These are phyloP conservation scores for Nannizziopsis barbatae DNA, from an alignment of 2,329 filamentous ascomycete species.

Conservation along the genomic window DNA sequence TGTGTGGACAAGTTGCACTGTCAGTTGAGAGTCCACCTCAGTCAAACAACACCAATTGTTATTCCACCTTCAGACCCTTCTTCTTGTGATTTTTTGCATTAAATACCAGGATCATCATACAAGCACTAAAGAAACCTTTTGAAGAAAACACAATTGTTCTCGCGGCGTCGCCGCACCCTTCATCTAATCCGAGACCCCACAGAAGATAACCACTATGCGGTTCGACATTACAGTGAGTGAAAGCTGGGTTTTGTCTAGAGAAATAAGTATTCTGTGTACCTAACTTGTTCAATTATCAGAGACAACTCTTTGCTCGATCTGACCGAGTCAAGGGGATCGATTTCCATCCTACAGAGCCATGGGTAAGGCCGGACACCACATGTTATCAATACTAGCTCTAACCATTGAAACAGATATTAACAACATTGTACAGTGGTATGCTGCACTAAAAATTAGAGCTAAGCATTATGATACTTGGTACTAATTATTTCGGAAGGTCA, in stretches of 20 bases:
- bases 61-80: neutral
- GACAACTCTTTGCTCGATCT: constrained; percentile 74
- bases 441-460: constrained; percentile 11
- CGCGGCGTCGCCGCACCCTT: constrained; percentile 12
- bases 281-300: constrained; percentile 43
- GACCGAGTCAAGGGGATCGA: constrained; percentile 96
- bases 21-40: constrained; percentile 1
- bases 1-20: constrained; percentile 17
- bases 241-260: neutral
- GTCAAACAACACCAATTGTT: constrained; percentile 2
- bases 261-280: neutral
- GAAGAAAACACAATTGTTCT: neutral
- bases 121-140: neutral
- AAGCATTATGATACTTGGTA: constrained; percentile 17
- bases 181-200: constrained; percentile 12
- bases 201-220: constrained; percentile 40
- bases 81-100: neutral
- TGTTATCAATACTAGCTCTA: constrained; percentile 15
- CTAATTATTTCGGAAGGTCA: constrained; percentile 52
- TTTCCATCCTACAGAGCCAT: constrained; percentile 94
- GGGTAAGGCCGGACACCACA: constrained; percentile 46
- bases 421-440: constrained; percentile 88
- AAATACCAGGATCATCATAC: neutral
- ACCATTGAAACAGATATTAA: constrained; percentile 52
- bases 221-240: constrained; percentile 48